These are phyloP conservation scores for Claviceps africana DNA, from an alignment of 2,329 filamentous ascomycete genomes.

Conservation along the genomic window DNA sequence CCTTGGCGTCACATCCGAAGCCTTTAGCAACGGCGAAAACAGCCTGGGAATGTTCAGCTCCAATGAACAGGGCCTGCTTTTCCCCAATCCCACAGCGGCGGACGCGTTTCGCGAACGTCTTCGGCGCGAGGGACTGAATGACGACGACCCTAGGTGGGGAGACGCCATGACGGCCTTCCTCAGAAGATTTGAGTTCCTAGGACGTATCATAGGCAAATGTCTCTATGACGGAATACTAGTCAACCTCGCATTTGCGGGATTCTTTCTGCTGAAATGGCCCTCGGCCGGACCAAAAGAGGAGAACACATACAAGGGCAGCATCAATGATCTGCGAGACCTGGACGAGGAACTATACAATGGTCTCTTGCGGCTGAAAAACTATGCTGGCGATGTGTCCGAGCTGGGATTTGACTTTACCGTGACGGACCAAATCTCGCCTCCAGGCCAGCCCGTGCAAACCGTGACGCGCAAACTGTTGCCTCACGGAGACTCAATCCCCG, in stretches of 20 bases:
- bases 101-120: conserved; percentile 53
- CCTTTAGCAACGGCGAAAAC: conserved; percentile 47
- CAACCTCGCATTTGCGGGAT: conserved; percentile 83
- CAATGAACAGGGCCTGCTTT: conserved; percentile 75
- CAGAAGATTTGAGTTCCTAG: conserved; percentile 76
- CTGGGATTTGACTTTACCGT: conserved; percentile 83
- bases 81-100: conserved; percentile 68
- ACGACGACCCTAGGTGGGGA: conserved; percentile 42
- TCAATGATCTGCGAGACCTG: conserved; percentile 87
- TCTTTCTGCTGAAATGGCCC: conserved; percentile 94
- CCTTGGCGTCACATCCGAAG: conserved; percentile 73
- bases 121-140: conserved; percentile 33
- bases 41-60: conserved; percentile 54
- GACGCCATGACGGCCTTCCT: conserved; percentile 46
- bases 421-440: conserved; percentile 48
- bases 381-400: conserved; percentile 54
- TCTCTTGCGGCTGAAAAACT: conserved; percentile 71
- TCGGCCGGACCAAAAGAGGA: conserved; percentile 50
- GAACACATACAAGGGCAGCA: conserved; percentile 71
- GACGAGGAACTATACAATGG: conserved; percentile 86
- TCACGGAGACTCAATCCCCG: conserved; percentile 59
- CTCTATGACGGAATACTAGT: conserved; percentile 93
- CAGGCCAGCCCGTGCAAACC: conserved; percentile 37
- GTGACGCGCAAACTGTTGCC: conserved; percentile 63
- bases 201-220: conserved; percentile 88